These are phyloP conservation scores for Pythium apleroticum DNA, from an alignment of 352 stramenopile genomes.

Conservation along the genomic window DNA sequence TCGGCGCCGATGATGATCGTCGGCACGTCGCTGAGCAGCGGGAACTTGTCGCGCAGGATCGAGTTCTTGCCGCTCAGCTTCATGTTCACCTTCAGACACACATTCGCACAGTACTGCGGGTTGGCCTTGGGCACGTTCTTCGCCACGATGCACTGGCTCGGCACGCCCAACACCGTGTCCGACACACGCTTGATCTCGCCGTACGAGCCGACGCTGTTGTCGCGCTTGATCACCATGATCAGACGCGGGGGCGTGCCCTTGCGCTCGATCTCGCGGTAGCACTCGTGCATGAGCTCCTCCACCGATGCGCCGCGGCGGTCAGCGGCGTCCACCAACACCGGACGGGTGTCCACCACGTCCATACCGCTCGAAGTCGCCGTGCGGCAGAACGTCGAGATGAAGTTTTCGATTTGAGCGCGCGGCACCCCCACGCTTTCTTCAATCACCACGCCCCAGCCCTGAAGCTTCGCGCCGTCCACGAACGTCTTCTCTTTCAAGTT, in stretches of 20 bases:
- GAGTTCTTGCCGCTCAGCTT: conserved; percentile 46
- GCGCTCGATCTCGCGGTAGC: conserved; percentile 45
- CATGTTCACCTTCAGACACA: conserved; percentile 47
- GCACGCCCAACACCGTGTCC: conserved; percentile 43
- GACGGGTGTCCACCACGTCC: conserved; percentile 39
- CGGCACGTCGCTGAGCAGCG: conserved; percentile 27
- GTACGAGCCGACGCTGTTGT: conserved; percentile 26
- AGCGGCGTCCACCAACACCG: conserved; percentile 40
- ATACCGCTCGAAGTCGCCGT: conserved; percentile 39
- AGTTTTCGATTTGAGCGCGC: conserved; percentile 32
- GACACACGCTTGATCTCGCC: conserved; percentile 43
- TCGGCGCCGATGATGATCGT: conserved; percentile 60
- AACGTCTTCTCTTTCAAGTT: conserved; percentile 79
- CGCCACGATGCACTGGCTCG: conserved; percentile 42
- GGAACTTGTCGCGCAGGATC: conserved; percentile 30
- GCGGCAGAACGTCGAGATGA: conserved; percentile 42
- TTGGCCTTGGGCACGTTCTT: conserved; percentile 37
- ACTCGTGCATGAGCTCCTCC: conserved; percentile 64
- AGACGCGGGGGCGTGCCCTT: conserved; percentile 20
- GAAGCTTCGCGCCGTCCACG: conserved; percentile 44
- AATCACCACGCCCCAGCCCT: conserved; percentile 64
- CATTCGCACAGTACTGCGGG: conserved; percentile 40
- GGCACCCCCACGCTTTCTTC: conserved; percentile 8
- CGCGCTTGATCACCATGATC: conserved; percentile 39
- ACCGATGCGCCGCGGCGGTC: conserved; percentile 39